Evolutionary conservation across 1,139 yeast species (phyloP).

Genomic region (Arxiozyma heterogenica): DNA sequence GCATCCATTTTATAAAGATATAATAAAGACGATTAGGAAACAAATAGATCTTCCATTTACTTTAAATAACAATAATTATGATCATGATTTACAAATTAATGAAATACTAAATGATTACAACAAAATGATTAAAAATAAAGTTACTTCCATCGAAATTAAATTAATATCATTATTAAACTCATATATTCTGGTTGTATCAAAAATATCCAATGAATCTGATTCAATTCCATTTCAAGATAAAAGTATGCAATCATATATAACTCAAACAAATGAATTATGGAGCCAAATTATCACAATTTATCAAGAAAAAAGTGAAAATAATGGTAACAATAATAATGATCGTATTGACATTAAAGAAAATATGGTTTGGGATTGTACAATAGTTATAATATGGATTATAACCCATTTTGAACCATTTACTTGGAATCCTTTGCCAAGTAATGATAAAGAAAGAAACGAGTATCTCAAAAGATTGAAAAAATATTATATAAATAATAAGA

Average conservation of each 20-base stretch:
- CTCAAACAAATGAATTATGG: constrained; percentile 17
- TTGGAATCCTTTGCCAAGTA: constrained; percentile 21
- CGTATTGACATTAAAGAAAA: constrained; percentile 15
- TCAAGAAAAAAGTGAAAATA: constrained; percentile 4
- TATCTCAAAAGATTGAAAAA: constrained; percentile 16
- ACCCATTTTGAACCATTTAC: constrained; percentile 28
- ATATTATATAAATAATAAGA: constrained; percentile 21
- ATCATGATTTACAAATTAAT: not conserved
- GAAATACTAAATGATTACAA: constrained; percentile 4
- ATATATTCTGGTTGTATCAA: constrained; percentile 14
- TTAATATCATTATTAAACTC: constrained; percentile 21
- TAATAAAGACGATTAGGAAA: not conserved
- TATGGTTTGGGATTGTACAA: constrained; percentile 24
- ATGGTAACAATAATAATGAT: constrained; percentile 10
- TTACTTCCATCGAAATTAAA: constrained; percentile 14
- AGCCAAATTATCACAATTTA: constrained; percentile 11
- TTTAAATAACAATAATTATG: not conserved
- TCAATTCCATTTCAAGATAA: constrained; percentile 7
- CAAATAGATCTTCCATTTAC: not conserved
- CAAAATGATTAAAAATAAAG: constrained; percentile 4
- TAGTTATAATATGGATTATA: constrained; percentile 23
- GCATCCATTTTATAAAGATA: not conserved
- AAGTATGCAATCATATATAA: constrained; percentile 4
- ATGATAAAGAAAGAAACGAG: constrained; percentile 15
- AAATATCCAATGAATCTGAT: constrained; percentile 1